Evolutionary conservation across 768 basidiomycete species (phyloP), one percentile per base, ranked within the genome.

Genomic region (Sarcodon sp.): DNA sequence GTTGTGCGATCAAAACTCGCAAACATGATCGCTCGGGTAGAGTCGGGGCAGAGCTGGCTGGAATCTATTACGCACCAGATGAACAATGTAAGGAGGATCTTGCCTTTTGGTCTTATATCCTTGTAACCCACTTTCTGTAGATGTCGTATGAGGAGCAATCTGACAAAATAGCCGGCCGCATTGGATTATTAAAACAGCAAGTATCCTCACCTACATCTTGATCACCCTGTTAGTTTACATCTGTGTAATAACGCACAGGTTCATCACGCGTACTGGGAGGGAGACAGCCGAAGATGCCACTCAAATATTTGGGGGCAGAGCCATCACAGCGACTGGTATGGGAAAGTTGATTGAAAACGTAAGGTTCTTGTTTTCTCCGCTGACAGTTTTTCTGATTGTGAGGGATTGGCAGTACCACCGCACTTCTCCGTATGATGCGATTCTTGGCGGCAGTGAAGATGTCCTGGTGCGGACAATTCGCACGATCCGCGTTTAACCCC

Each of bases 11-110:
- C 83, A 32, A 94, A 92, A 66, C 73, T 98, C 39, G 88, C 87
- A 16, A 63, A 66, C 44, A 96, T 97, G 89, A 92, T 97, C 44
- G 80, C 87, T 49, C 82, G 89, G 36, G 76, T 92, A 37, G 92
- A 98, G 66, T 75, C 73, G 15, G 79, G 71, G 51, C 92, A 94
- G 59, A 80, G 80, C 44, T 96, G 90, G 90, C 75, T 92, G 9
- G 93, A 98, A 69, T 75, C 71, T 16, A 69, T 96, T 47, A 96
- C 91, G 2, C 79, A 83, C 60, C 91, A 96, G 62, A 93, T 94
- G 90, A 88, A 84, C 60, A 80, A 89, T 57, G 86, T 87, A 47
- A 33, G 72, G 62, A 18, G 36, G 15, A 31, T 18, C 35, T 27
- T 34, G 7, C n/a, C 44, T 33, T 5, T 9, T 16, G n/a, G 59